These are phyloP conservation scores for Saccharata proteae DNA, from an alignment of 2,329 filamentous ascomycete genomes.

Conservation along the genomic window DNA sequence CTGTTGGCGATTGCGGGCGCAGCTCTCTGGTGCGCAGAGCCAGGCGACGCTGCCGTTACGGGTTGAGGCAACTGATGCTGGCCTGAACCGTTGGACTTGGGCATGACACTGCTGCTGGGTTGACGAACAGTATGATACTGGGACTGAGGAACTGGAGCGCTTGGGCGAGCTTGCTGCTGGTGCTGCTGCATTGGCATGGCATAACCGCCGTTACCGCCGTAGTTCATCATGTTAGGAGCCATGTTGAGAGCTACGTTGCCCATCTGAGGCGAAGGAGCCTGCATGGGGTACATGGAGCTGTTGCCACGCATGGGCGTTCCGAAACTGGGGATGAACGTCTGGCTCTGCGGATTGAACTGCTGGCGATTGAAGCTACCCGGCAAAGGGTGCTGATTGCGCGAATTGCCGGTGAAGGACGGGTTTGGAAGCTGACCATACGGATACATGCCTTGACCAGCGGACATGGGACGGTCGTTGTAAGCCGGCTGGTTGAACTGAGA, in stretches of 20 bases:
- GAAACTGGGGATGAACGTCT: conserved; percentile 69
- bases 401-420: conserved; percentile 46
- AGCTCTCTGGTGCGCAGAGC: conserved; percentile 10
- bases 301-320: conserved; percentile 19
- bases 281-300: conserved; percentile 17
- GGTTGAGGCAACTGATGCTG: conserved; percentile 13
- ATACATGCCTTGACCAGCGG: conserved; percentile 39
- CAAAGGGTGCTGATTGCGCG: conserved; percentile 68
- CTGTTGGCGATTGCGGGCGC: conserved; percentile 25
- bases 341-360: conserved; percentile 87
- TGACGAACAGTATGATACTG: conserved; percentile 17
- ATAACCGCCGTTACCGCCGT: conserved; percentile 6
- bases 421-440: conserved; percentile 67
- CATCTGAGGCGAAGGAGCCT: conserved; percentile 17
- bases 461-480: conserved; percentile 21
- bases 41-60: conserved; percentile 14
- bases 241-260: conserved; percentile 11
- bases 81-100: conserved; percentile 12
- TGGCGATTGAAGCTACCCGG: conserved; percentile 75
- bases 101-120: conserved; percentile 13
- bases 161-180: conserved; percentile 12
- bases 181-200: conserved; percentile 9
- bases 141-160: conserved; percentile 16
- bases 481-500: conserved; percentile 16
- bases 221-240: conserved; percentile 16